Percentiles rank a stretch among this genome's conserved stretches.
Conservation (phyloP, 768 basidiomycete genomes). For the Russula lepida region DNA sequence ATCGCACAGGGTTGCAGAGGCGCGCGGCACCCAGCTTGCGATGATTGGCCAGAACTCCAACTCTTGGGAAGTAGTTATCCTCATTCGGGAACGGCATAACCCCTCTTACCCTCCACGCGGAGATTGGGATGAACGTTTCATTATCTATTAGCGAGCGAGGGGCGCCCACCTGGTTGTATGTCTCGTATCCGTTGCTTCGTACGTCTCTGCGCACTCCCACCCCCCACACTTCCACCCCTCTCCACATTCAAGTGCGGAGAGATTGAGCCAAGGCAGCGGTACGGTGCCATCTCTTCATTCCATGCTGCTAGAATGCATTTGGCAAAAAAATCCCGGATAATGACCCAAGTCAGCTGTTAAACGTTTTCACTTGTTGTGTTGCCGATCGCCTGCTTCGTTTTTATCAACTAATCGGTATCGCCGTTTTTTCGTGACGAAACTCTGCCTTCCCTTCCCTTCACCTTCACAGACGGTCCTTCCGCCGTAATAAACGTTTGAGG, state of each 20-base stretch:
- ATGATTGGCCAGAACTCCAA: neutral
- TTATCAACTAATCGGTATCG: slow-evolving; percentile 4
- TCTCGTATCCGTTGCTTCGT: neutral
- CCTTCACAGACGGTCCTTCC: no score
- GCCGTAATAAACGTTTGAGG: no score
- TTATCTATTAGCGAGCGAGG: neutral
- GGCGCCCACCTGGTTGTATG: no score
- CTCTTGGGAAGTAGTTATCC: neutral
- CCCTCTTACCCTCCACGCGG: no score
- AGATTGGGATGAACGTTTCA: neutral
- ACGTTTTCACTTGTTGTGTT: neutral
- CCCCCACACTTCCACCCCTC: neutral
- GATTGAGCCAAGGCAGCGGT: neutral
- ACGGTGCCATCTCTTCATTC: neutral
- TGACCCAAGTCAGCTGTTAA: slow-evolving; percentile 10
- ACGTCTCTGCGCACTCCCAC: neutral
- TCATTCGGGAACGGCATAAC: slow-evolving; percentile 8
- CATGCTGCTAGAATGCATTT: neutral
- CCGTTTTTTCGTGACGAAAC: no score
- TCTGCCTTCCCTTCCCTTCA: no score
- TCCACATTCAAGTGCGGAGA: neutral
- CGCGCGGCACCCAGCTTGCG: neutral
- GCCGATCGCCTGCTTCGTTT: slow-evolving; percentile 8
- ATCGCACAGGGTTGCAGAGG: no score
- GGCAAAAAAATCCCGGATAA: neutral